Percentiles rank a stretch among this genome's conserved stretches.
Evolutionary conservation across 1,139 yeast species (phyloP).

Genomic region (Lipomyces yarrowii): DNA sequence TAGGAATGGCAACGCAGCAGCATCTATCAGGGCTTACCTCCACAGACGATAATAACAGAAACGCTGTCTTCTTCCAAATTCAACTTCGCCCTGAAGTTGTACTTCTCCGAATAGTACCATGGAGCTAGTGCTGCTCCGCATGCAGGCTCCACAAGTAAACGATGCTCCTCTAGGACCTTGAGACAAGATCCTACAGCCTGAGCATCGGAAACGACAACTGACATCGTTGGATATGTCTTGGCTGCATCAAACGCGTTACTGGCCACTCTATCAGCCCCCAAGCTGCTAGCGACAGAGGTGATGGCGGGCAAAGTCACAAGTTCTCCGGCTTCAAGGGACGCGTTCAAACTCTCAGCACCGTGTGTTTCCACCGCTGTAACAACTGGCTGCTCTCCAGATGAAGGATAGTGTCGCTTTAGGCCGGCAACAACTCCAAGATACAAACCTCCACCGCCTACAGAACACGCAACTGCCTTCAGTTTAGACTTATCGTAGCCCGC

Average conservation of each 20-base stretch:
- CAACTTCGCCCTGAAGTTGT: neutral
- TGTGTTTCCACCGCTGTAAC: conserved; percentile 61
- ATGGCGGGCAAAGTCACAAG: conserved; percentile 48
- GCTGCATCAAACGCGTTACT: conserved; percentile 51
- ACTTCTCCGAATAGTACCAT: conserved; percentile 12
- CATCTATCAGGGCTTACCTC: conserved; percentile 16
- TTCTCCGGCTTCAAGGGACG: conserved; percentile 52
- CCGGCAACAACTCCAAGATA: conserved; percentile 66
- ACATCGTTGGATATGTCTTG: conserved; percentile 45
- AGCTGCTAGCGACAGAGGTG: conserved; percentile 59
- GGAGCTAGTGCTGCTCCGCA: conserved; percentile 69
- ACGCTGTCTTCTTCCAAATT: conserved; percentile 3
- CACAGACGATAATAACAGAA: conserved; percentile 24
- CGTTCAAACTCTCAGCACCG: conserved; percentile 60
- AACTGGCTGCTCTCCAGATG: conserved; percentile 47
- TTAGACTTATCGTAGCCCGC: conserved; percentile 31
- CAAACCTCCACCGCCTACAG: conserved; percentile 79
- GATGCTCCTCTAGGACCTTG: conserved; percentile 53
- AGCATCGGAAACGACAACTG: conserved; percentile 55
- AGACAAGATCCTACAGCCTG: conserved; percentile 59
- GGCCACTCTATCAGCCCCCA: conserved; percentile 63
- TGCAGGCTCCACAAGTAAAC: conserved; percentile 67
- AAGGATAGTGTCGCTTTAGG: conserved; percentile 41
- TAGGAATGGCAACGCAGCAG: neutral
- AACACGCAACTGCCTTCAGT: conserved; percentile 63